Conservation (phyloP, 768 basidiomycete genomes). For the Tricholoma sp. region DNA sequence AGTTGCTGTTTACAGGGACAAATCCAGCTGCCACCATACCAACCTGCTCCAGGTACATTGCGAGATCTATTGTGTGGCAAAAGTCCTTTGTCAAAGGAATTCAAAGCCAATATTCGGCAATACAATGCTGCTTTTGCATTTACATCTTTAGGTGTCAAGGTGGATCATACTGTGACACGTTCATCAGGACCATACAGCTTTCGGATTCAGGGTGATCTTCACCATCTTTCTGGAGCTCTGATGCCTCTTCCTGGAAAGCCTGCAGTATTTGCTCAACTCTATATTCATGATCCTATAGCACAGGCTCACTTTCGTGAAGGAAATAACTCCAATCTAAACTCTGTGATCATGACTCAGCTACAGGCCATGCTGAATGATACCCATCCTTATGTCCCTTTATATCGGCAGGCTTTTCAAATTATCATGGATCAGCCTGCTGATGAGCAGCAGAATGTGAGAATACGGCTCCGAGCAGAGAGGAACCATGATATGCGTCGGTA, state of each 20-base stretch:
- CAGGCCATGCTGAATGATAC: conserved; percentile 1
- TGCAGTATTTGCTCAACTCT: conserved; percentile 24
- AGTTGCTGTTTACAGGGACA: conserved; percentile 12
- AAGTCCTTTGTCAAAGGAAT: conserved; percentile 9
- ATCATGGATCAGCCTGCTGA: conserved; percentile 10
- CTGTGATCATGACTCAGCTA: conserved; percentile 1
- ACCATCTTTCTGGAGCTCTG: conserved; percentile 26
- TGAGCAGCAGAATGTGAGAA: conserved; percentile 3
- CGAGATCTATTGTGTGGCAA: neutral
- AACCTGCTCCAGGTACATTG: neutral
- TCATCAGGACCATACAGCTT: conserved; percentile 20
- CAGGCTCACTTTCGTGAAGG: conserved; percentile 4
- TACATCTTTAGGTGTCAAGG: conserved; percentile 23
- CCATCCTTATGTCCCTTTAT: conserved; percentile 15
- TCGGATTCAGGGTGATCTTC: conserved; percentile 24
- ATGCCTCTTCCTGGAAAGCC: conserved; percentile 12
- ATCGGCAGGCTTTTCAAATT: conserved; percentile 17
- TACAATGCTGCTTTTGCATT: conserved; percentile 34
- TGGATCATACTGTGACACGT: conserved; percentile 16
- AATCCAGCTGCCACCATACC: neutral
- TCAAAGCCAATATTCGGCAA: conserved; percentile 25
- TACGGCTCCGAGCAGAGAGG: neutral
- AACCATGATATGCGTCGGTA: conserved; percentile 28
- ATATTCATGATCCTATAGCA: conserved; percentile 29
- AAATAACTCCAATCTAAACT: neutral